phyloP scores from a whole-genome alignment of 2,329 filamentous ascomycete genomes.

The Thermoascus crustaceus region DNA sequence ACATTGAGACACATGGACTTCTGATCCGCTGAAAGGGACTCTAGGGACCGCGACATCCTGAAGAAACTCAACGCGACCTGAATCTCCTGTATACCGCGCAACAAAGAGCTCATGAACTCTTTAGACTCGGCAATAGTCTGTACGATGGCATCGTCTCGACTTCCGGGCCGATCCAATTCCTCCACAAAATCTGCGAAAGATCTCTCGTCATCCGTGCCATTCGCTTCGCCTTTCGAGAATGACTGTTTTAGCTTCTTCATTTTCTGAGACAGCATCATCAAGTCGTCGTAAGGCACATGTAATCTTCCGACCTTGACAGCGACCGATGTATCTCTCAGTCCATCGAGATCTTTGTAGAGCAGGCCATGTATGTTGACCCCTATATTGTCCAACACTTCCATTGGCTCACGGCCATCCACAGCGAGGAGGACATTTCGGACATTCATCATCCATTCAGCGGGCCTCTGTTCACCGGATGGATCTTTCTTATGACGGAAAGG shows the following conservation, averaged over 20 bases:
- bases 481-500: constrained; percentile 75
- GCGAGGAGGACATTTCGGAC: constrained; percentile 83
- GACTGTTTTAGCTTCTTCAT: constrained; percentile 28
- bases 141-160: constrained; percentile 59
- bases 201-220: constrained; percentile 48
- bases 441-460: constrained; percentile 90
- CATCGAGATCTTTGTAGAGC: constrained; percentile 75
- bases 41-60: constrained; percentile 72
- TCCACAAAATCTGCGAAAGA: constrained; percentile 66
- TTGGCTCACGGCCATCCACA: constrained; percentile 71
- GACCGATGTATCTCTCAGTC: constrained; percentile 80
- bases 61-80: constrained; percentile 92
- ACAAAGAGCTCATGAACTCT: constrained; percentile 80
- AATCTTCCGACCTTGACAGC: constrained; percentile 84
- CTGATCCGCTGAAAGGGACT: constrained; percentile 57
- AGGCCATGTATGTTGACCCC: constrained; percentile 87
- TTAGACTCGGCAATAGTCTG: constrained; percentile 85
- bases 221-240: constrained; percentile 23
- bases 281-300: constrained; percentile 83
- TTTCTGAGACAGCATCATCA: constrained; percentile 43
- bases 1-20: constrained; percentile 73
- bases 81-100: constrained; percentile 90
- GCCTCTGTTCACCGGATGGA: constrained; percentile 55
- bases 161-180: constrained; percentile 63
- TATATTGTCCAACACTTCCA: constrained; percentile 80